phyloP scores from a whole-genome alignment of 2,329 filamentous ascomycete species.

The Chrysoporthe austroafricana region DNA sequence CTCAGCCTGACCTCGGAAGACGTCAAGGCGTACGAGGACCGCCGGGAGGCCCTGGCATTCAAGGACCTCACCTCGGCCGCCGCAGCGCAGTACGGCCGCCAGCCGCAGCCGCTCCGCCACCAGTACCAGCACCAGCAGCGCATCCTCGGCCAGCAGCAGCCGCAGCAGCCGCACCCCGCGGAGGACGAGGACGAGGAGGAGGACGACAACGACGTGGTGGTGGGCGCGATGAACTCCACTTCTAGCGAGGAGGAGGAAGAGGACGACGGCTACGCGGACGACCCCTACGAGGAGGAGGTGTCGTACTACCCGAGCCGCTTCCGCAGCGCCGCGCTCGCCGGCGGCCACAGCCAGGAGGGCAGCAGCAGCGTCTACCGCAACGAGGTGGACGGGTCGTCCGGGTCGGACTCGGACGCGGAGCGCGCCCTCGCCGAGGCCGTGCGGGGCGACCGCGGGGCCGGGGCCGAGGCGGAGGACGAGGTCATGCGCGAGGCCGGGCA shows the following conservation, averaged over 20 bases:
- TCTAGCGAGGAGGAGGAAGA: constrained; percentile 35
- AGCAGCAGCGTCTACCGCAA: constrained; percentile 27
- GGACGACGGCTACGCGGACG: constrained; percentile 15
- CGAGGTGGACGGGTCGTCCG: constrained; percentile 22
- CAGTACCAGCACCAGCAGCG: not conserved
- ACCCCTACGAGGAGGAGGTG: constrained; percentile 20
- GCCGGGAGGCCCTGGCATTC: constrained; percentile 47
- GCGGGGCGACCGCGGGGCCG: not conserved
- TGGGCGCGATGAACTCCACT: constrained; percentile 24
- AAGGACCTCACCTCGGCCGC: constrained; percentile 16
- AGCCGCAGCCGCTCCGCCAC: not conserved
- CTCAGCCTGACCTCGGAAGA: constrained; percentile 72
- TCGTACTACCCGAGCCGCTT: constrained; percentile 26
- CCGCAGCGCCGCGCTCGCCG: constrained; percentile 13
- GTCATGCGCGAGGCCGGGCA: constrained; percentile 17
- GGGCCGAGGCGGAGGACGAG: constrained; percentile 1
- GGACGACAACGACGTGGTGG: constrained; percentile 12
- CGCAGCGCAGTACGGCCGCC: constrained; percentile 2
- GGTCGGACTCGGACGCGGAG: constrained; percentile 13
- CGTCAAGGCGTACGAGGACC: constrained; percentile 71
- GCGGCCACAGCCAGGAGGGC: constrained; percentile 9
- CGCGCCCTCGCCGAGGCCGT: constrained; percentile 4
- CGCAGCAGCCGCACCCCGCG: constrained; percentile 7
- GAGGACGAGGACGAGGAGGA: constrained; percentile 34
- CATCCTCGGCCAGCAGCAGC: constrained; percentile 3